phyloP scores from a whole-genome alignment of 371 early-diverging fungal species.

The Blakeslea trispora region DNA sequence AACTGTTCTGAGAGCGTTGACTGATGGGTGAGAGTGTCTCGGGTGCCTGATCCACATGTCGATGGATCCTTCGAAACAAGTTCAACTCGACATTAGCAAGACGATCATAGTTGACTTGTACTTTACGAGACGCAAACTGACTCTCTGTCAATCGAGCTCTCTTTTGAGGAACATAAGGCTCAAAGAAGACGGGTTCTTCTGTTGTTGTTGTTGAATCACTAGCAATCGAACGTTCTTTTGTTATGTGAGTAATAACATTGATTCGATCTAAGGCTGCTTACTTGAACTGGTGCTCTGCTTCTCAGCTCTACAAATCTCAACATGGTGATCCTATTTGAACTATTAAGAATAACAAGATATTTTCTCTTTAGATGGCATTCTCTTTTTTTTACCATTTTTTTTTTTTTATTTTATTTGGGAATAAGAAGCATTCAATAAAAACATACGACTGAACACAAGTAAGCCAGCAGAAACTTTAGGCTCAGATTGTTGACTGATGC shows the following conservation, averaged over 20 bases:
- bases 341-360: too few relatives aligned
- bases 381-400: not conserved
- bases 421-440: slow-evolving; percentile 59
- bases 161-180: not conserved
- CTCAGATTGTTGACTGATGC: slow-evolving; percentile 28
- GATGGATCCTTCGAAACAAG: not conserved
- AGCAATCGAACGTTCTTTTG: not conserved
- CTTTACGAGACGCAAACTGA: not conserved
- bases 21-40: slow-evolving; percentile 6
- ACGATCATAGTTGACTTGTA: not conserved
- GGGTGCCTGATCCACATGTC: not conserved
- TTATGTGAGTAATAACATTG: not conserved
- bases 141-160: not conserved
- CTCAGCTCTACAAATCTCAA: not conserved
- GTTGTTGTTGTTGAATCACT: not conserved
- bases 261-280: not conserved
- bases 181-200: not conserved
- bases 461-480: slow-evolving; percentile 51
- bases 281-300: not conserved
- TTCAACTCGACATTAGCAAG: not conserved
- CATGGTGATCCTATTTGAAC: not conserved
- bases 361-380: too few relatives aligned
- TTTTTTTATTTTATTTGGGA: not conserved
- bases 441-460: slow-evolving; percentile 64
- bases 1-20: slow-evolving; percentile 1